phyloP scores from a whole-genome alignment of 202 grass and related monocot genomes.

The Musa balbisiana region DNA sequence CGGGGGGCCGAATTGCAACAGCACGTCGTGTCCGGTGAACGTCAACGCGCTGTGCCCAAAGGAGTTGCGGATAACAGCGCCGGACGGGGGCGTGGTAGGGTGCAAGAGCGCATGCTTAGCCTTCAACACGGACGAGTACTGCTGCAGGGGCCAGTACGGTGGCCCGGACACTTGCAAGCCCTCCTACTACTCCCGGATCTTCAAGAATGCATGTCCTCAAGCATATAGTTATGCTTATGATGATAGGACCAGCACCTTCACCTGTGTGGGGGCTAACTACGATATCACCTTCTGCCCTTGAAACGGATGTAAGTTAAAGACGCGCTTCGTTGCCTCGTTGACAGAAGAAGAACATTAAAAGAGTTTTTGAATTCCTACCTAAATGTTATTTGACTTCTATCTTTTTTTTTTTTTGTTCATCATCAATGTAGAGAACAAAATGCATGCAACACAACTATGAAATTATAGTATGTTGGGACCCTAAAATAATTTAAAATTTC shows the following conservation, averaged over 20 bases:
- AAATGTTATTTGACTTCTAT: too few species aligned
- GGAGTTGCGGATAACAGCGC: conserved; percentile 25
- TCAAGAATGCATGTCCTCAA: background rate
- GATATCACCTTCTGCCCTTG: conserved; percentile 9
- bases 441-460: too few species aligned
- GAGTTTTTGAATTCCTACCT: too few species aligned
- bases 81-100: background rate
- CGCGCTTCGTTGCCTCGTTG: too few species aligned
- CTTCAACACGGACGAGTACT: conserved; percentile 1
- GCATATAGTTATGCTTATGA: conserved; percentile 13
- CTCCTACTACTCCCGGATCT: background rate
- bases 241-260: conserved; percentile 1
- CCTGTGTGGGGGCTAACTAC: background rate
- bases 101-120: conserved; percentile 12
- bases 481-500: too few species aligned
- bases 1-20: background rate
- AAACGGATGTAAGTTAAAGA: background rate
- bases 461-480: too few species aligned
- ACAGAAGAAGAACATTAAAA: too few species aligned
- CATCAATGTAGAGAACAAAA: too few species aligned
- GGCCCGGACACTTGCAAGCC: background rate
- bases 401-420: too few species aligned
- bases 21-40: conserved; percentile 30
- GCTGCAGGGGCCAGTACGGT: background rate
- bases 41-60: conserved; percentile 38